Percentiles rank a stretch among this genome's conserved stretches.
phyloP scores from a whole-genome alignment of 1,139 yeast genomes.

The Zygosaccharomyces pseudobailii region DNA sequence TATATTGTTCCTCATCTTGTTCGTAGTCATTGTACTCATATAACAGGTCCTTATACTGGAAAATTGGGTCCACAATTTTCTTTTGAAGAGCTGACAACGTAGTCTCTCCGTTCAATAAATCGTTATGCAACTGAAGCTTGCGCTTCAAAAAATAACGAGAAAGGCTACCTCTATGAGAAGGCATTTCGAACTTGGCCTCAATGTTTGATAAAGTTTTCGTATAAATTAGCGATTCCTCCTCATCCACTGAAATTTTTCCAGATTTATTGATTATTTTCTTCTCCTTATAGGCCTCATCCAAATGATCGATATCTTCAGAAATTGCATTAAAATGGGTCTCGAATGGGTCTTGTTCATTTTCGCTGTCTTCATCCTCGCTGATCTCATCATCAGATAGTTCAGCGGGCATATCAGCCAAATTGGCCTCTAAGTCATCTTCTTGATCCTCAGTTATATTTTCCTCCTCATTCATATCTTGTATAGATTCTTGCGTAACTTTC shows the following conservation, averaged over 20 bases:
- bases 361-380: constrained; percentile 35
- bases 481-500: constrained; percentile 11
- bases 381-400: constrained; percentile 35
- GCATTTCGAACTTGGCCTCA: constrained; percentile 14
- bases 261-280: constrained; percentile 21
- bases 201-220: constrained; percentile 21
- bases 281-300: constrained; percentile 24
- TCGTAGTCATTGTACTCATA: constrained; percentile 51
- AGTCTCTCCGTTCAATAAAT: constrained; percentile 20
- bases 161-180: constrained; percentile 23
- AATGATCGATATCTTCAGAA: constrained; percentile 42
- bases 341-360: constrained; percentile 55
- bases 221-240: constrained; percentile 21
- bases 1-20: constrained; percentile 45
- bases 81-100: constrained; percentile 38
- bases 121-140: constrained; percentile 29
- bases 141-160: constrained; percentile 35
- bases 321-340: constrained; percentile 66
- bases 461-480: constrained; percentile 11
- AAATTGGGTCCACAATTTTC: constrained; percentile 53
- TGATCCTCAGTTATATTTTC: constrained; percentile 13
- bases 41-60: constrained; percentile 68
- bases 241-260: constrained; percentile 14
- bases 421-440: constrained; percentile 38
- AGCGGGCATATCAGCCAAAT: constrained; percentile 32